These are phyloP conservation scores for Ophiostoma fasciatum DNA, from an alignment of 2,329 filamentous ascomycete species.

Conservation along the genomic window DNA sequence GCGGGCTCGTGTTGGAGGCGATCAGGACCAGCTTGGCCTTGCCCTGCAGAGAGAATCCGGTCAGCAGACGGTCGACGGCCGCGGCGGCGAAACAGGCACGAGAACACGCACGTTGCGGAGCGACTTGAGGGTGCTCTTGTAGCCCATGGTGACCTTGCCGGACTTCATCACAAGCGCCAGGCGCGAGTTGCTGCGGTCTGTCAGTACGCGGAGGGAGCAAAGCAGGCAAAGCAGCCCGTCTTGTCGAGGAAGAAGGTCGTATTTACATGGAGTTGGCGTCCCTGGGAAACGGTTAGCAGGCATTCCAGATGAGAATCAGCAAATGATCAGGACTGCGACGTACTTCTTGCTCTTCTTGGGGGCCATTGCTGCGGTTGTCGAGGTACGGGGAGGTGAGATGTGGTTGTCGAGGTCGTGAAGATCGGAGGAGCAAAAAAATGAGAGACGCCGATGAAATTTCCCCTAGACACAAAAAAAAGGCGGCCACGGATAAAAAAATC, in stretches of 20 bases:
- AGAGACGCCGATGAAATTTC: neutral
- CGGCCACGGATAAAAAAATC: conserved; percentile 2
- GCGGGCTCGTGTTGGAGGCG: conserved; percentile 88
- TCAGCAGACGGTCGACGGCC: neutral
- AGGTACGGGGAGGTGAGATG: conserved; percentile 20
- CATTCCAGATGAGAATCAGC: too few species aligned
- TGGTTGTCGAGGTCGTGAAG: conserved; percentile 7
- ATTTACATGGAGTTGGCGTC: conserved; percentile 13
- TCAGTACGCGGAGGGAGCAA: too few species aligned
- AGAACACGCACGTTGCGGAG: conserved; percentile 10
- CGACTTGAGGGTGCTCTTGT: conserved; percentile 50
- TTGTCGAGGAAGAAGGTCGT: neutral
- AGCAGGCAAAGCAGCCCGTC: too few species aligned
- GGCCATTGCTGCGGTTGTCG: conserved; percentile 40
- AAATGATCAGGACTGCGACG: too few species aligned
- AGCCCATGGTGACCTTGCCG: conserved; percentile 73
- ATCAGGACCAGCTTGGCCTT: conserved; percentile 97
- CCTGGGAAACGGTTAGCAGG: conserved; percentile 4
- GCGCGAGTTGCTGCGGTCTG: conserved; percentile 46
- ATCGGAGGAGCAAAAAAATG: neutral
- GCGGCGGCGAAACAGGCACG: neutral
- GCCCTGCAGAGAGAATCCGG: conserved; percentile 29
- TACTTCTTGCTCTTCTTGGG: conserved; percentile 50
- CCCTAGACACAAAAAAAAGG: neutral
- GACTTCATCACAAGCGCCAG: conserved; percentile 49